Evolutionary conservation across 176 grass and related monocot species (phyloP).

Genomic region (Aegilops umbellulata): DNA sequence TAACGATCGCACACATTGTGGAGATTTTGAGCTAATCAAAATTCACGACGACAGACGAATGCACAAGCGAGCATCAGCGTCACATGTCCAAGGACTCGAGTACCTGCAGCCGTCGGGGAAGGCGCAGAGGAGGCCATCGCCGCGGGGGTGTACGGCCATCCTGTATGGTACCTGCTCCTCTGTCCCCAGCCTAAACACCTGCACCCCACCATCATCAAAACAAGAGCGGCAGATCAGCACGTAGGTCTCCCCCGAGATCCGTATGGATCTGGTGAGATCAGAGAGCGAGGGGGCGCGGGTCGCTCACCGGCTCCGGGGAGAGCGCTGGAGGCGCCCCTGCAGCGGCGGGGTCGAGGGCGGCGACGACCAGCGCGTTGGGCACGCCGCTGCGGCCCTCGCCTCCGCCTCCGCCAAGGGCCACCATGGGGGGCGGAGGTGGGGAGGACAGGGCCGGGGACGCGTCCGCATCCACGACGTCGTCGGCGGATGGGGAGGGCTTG

Average conservation of each 20-base stretch:
- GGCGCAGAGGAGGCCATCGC: slow-evolving; percentile 64
- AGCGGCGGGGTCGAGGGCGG: slow-evolving; percentile 34
- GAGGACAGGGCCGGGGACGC: background rate
- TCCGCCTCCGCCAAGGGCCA: slow-evolving; percentile 65
- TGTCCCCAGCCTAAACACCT: slow-evolving; percentile 71
- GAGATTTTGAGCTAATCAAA: background rate
- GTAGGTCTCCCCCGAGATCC: background rate
- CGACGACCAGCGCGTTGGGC: slow-evolving; percentile 73
- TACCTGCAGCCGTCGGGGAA: slow-evolving; percentile 84
- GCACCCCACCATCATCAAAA: background rate
- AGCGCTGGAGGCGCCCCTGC: slow-evolving; percentile 20
- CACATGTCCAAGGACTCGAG: background rate
- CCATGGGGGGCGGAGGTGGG: slow-evolving; percentile 21
- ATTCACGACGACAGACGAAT: background rate
- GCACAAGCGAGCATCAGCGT: background rate
- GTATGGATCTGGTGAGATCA: slow-evolving; percentile 5
- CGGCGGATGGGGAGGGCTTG: slow-evolving; percentile 6
- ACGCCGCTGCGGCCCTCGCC: slow-evolving; percentile 78
- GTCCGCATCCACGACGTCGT: background rate
- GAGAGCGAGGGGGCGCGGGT: background rate
- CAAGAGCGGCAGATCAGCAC: slow-evolving; percentile 7
- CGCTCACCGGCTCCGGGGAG: slow-evolving; percentile 54
- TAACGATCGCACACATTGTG: background rate
- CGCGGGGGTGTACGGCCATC: slow-evolving; percentile 84
- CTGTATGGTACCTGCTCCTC: slow-evolving; percentile 70